Percentiles rank a stretch among this genome's conserved stretches.
These are phyloP conservation scores for Pseudonectria buxi DNA, from an alignment of 2,329 filamentous ascomycete genomes.

Conservation along the genomic window DNA sequence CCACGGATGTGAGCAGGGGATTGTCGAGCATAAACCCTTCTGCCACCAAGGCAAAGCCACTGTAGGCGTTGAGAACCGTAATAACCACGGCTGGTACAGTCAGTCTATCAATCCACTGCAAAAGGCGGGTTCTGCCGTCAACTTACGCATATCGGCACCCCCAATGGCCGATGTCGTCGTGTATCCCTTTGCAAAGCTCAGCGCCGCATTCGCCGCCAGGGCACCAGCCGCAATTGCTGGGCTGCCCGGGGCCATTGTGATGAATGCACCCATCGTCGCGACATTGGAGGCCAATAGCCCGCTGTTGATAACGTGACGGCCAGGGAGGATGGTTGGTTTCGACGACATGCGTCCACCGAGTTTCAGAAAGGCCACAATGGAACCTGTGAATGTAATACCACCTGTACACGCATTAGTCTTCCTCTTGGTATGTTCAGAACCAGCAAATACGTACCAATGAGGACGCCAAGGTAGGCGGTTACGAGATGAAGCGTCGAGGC, in stretches of 20 bases:
- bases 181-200: conserved; percentile 81
- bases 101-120: conserved; percentile 1
- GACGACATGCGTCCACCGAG: conserved; percentile 78
- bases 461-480: conserved; percentile 76
- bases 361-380: conserved; percentile 84
- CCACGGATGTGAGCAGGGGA: conserved; percentile 74
- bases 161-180: conserved; percentile 86
- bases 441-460: conserved; percentile 52
- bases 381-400: conserved; percentile 86
- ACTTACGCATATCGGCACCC: conserved; percentile 78
- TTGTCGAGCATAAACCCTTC: conserved; percentile 92
- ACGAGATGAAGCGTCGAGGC: conserved; percentile 76
- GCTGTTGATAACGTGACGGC: conserved; percentile 68
- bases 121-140: not conserved
- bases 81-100: conserved; percentile 61
- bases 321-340: conserved; percentile 63
- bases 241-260: conserved; percentile 73
- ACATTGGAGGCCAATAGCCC: conserved; percentile 68
- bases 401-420: conserved; percentile 26
- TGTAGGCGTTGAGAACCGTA: conserved; percentile 85
- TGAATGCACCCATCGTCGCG: conserved; percentile 76
- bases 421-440: not conserved
- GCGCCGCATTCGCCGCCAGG: conserved; percentile 64
- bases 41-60: conserved; percentile 81
- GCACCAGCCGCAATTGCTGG: conserved; percentile 74